Conservation (phyloP, 345 rosid species). For the Rhizophora apiculata region DNA sequence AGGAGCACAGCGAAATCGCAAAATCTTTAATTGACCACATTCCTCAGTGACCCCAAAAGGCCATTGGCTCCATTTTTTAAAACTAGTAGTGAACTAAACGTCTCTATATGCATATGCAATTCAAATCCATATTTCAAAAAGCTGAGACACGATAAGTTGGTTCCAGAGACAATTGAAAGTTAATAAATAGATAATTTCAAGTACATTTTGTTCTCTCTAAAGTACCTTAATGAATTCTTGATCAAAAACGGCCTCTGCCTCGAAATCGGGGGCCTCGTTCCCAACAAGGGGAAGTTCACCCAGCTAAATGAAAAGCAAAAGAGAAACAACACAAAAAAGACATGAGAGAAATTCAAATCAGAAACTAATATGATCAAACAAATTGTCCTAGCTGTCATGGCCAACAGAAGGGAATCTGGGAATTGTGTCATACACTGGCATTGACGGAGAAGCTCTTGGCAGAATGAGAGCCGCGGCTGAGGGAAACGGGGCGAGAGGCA, state of each 20-base stretch:
- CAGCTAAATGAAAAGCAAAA: conserved; percentile 31
- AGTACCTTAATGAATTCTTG: conserved; percentile 90
- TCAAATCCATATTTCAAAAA: too few relatives aligned
- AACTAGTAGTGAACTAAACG: too few relatives aligned
- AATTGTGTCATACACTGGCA: conserved; percentile 46
- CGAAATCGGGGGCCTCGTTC: conserved; percentile 81
- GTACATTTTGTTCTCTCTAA: background rate
- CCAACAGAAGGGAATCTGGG: too few relatives aligned
- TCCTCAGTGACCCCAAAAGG: too few relatives aligned
- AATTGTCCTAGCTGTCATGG: too few relatives aligned
- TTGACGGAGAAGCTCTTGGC: conserved; percentile 54
- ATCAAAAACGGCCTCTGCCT: conserved; percentile 96
- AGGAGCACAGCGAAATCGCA: too few relatives aligned
- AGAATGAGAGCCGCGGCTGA: conserved; percentile 36
- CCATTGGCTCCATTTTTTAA: too few relatives aligned
- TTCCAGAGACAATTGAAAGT: background rate
- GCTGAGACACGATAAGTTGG: background rate
- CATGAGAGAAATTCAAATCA: background rate
- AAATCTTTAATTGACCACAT: too few relatives aligned
- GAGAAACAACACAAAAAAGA: background rate
- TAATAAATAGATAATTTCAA: background rate
- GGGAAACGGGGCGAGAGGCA: conserved; percentile 39
- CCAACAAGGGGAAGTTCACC: conserved; percentile 84
- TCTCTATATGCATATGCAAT: too few relatives aligned
- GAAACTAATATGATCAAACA: too few relatives aligned